phyloP scores from a whole-genome alignment of 2,329 filamentous ascomycete genomes.

The Colletotrichum sp. region DNA sequence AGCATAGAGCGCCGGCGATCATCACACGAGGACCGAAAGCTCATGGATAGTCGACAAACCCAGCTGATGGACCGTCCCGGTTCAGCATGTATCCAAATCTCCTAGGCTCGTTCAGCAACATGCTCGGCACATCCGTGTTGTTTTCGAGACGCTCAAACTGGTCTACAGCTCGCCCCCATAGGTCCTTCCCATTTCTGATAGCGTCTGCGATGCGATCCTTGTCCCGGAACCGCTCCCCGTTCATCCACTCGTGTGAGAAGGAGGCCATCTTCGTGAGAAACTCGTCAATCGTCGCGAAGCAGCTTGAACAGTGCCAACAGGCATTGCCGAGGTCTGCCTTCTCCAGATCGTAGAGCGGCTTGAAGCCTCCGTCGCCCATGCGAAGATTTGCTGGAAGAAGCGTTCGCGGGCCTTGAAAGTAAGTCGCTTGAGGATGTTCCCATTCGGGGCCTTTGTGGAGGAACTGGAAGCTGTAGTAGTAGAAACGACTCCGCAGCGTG shows the following conservation, averaged over 20 bases:
- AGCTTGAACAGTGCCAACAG: slow-evolving; percentile 68
- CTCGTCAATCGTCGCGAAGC: slow-evolving; percentile 61
- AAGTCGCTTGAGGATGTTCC: slow-evolving; percentile 66
- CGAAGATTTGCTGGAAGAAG: slow-evolving; percentile 60
- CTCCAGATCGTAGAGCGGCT: slow-evolving; percentile 8
- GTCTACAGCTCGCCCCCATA: slow-evolving; percentile 57
- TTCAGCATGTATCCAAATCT: slow-evolving; percentile 51
- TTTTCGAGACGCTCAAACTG: slow-evolving; percentile 52
- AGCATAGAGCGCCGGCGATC: neutral
- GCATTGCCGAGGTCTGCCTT: slow-evolving; percentile 48
- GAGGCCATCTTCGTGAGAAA: slow-evolving; percentile 58
- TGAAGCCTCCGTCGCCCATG: slow-evolving; percentile 30
- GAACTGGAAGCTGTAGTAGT: slow-evolving; percentile 65
- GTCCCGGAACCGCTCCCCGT: slow-evolving; percentile 53
- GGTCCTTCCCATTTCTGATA: slow-evolving; percentile 56
- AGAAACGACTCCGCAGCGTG: slow-evolving; percentile 57
- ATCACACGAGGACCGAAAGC: neutral
- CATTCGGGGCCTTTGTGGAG: slow-evolving; percentile 49
- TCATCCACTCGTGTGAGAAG: slow-evolving; percentile 53
- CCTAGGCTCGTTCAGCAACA: slow-evolving; percentile 43
- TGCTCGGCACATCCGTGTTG: slow-evolving; percentile 58
- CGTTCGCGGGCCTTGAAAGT: slow-evolving; percentile 49
- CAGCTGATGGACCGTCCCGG: slow-evolving; percentile 50
- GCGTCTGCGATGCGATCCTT: slow-evolving; percentile 52
- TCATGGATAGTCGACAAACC: slow-evolving; percentile 51